Evolutionary conservation across 176 grass and related monocot genomes (phyloP).

Genomic region (sorghum (Sorghum bicolor)): Sorghum_bicolor_NCBIv3 NC_012872.2:55058001-55058500

Average conservation of each 20-base stretch:
- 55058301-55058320: constrained; percentile 45
- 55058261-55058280: constrained; percentile 28
- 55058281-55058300: constrained; percentile 24
- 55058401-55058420: constrained; percentile 11
- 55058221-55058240: constrained; percentile 13
- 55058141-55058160: constrained; percentile 80
- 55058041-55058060: constrained; percentile 47
- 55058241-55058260: background rate
- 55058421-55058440: background rate
- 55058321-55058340: constrained; percentile 73
- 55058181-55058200: constrained; percentile 88
- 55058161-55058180: constrained; percentile 77
- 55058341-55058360: constrained; percentile 74
- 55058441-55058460: constrained; percentile 45
- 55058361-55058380: constrained; percentile 61
- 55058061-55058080: background rate
- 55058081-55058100: background rate
- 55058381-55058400: constrained; percentile 48
- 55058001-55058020: constrained; percentile 69
- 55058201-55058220: constrained; percentile 48
- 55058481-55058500: constrained; percentile 73
- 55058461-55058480: constrained; percentile 62
- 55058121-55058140: constrained; percentile 75
- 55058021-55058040: constrained; percentile 75
- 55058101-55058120: background rate